These are phyloP conservation scores for Amauroascus niger DNA, from an alignment of 2,329 filamentous ascomycete species.

Conservation along the genomic window DNA sequence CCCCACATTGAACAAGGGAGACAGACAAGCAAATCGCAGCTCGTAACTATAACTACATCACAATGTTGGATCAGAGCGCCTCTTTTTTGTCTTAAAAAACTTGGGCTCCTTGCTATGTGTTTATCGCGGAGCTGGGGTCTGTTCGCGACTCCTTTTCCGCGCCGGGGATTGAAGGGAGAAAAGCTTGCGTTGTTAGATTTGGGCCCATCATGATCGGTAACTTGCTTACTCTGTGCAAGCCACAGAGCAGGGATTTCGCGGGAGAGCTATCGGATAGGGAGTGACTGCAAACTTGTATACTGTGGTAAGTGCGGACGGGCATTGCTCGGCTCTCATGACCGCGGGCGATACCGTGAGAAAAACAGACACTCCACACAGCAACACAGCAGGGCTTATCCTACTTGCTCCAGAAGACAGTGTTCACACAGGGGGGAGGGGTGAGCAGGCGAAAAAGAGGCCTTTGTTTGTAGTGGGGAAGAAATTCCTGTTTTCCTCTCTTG, in stretches of 20 bases:
- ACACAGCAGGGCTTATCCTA: background rate
- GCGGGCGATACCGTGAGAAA: background rate
- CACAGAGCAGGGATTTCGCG: slow-evolving; percentile 8
- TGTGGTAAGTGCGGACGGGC: background rate
- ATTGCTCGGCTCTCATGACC: background rate
- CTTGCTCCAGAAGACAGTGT: background rate
- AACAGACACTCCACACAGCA: background rate
- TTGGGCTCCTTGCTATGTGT: too few relatives aligned
- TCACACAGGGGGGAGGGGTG: too few relatives aligned
- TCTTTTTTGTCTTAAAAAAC: too few relatives aligned
- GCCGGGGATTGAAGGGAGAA: background rate
- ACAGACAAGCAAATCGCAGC: too few relatives aligned
- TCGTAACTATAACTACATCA: too few relatives aligned
- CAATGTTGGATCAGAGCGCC: too few relatives aligned
- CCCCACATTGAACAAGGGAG: background rate
- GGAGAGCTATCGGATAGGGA: background rate
- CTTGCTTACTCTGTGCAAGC: slow-evolving; percentile 7
- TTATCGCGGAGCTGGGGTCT: background rate
- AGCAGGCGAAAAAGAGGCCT: background rate
- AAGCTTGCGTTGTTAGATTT: slow-evolving; percentile 3
- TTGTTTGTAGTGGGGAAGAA: background rate
- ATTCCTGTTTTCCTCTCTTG: background rate
- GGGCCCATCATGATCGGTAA: slow-evolving; percentile 2
- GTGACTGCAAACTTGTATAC: background rate
- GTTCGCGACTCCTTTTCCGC: background rate